A percentile compares a stretch with the other conserved stretches of the same genome.
phyloP scores from a whole-genome alignment of 2,329 filamentous ascomycete species.

The Pyrenochaeta sp. region DNA sequence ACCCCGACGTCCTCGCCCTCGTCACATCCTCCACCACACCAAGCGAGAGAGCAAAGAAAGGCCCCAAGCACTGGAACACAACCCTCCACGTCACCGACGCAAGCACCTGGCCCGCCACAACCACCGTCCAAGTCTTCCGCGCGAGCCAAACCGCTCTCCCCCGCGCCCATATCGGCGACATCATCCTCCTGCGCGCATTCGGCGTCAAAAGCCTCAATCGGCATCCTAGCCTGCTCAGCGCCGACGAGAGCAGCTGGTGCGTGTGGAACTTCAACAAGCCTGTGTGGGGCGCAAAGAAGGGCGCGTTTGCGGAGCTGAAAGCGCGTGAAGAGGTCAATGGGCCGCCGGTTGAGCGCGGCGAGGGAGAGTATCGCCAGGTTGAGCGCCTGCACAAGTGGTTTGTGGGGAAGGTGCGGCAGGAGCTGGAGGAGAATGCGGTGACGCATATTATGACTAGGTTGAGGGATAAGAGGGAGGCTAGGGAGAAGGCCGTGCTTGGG shows the following conservation, averaged over 20 bases:
- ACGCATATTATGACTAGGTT: constrained; percentile 17
- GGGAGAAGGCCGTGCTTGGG: constrained; percentile 4
- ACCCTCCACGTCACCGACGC: constrained; percentile 52
- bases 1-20: constrained; percentile 56
- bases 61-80: constrained; percentile 55
- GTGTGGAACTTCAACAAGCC: constrained; percentile 53
- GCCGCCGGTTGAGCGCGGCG: constrained; percentile 55
- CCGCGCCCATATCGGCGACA: constrained; percentile 50
- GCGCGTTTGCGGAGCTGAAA: constrained; percentile 36
- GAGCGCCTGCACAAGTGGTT: constrained; percentile 53
- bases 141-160: constrained; percentile 54
- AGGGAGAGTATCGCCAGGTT: constrained; percentile 54
- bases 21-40: constrained; percentile 44
- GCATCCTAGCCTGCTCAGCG: constrained; percentile 47
- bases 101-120: constrained; percentile 31
- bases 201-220: constrained; percentile 51
- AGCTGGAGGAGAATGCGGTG: constrained; percentile 23
- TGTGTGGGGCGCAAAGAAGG: constrained; percentile 35
- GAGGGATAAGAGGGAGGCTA: constrained; percentile 3
- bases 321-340: constrained; percentile 54
- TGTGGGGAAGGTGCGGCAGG: constrained; percentile 18
- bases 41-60: constrained; percentile 49
- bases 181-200: constrained; percentile 54
- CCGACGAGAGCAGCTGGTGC: constrained; percentile 56
- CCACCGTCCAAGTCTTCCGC: constrained; percentile 53